Percentiles rank a stretch among this genome's conserved stretches.
These are phyloP conservation scores for Pythium guiyangense DNA, from an alignment of 352 stramenopile genomes.

Conservation along the genomic window DNA sequence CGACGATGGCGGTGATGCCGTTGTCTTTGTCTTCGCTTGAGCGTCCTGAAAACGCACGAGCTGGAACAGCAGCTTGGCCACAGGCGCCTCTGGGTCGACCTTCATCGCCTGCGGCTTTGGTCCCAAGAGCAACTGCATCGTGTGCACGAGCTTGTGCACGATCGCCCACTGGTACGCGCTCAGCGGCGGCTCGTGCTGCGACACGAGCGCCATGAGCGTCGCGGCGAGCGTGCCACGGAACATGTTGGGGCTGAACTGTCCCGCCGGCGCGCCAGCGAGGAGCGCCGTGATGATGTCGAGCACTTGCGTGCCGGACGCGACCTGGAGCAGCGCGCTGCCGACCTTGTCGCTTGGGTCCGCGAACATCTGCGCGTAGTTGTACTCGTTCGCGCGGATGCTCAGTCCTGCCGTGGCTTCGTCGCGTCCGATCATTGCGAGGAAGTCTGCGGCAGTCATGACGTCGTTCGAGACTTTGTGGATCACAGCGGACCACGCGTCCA, in stretches of 20 bases:
- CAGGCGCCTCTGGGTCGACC: slow-evolving; percentile 36
- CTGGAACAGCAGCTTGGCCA: slow-evolving; percentile 56
- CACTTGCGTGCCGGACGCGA: slow-evolving; percentile 54
- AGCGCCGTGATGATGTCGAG: too few species aligned
- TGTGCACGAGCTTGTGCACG: slow-evolving; percentile 47
- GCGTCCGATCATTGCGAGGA: slow-evolving; percentile 46
- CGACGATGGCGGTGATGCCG: too few species aligned
- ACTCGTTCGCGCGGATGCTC: slow-evolving; percentile 37
- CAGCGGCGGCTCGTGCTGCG: slow-evolving; percentile 18
- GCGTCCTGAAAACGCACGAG: slow-evolving; percentile 28
- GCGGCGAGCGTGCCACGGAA: slow-evolving; percentile 52
- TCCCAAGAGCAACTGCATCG: slow-evolving; percentile 40
- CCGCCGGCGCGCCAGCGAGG: too few species aligned
- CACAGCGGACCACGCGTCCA: slow-evolving; percentile 64
- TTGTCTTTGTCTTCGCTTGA: too few species aligned
- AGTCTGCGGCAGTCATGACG: slow-evolving; percentile 51
- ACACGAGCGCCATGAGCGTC: slow-evolving; percentile 42
- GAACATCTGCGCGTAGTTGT: slow-evolving; percentile 64
- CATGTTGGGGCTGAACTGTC: slow-evolving; percentile 69
- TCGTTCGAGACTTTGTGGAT: slow-evolving; percentile 63
- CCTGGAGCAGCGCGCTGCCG: slow-evolving; percentile 34
- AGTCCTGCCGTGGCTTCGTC: slow-evolving; percentile 33
- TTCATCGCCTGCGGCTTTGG: slow-evolving; percentile 13
- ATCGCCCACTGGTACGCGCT: slow-evolving; percentile 50
- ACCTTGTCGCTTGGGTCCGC: slow-evolving; percentile 41